These are phyloP conservation scores for Candida cerambycidarum DNA, from an alignment of 805 yeast species.

Conservation along the genomic window DNA sequence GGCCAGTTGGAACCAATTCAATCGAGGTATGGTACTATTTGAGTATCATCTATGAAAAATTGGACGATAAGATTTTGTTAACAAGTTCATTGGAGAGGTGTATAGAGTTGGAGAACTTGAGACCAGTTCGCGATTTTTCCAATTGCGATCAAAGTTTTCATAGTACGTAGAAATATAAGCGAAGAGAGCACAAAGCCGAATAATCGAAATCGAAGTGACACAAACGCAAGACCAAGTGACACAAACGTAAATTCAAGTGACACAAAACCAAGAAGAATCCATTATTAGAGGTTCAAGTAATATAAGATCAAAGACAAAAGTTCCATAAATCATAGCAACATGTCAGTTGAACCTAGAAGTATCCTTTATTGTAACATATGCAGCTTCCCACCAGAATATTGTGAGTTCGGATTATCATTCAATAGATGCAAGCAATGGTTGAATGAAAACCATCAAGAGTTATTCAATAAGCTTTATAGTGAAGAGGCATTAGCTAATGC, in stretches of 20 bases:
- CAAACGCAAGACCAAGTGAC: too few relatives aligned
- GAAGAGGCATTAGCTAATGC: conserved; percentile 57
- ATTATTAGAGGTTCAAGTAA: too few relatives aligned
- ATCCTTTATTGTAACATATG: conserved; percentile 77
- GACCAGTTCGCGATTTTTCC: conserved; percentile 51
- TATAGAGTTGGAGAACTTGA: conserved; percentile 59
- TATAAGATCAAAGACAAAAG: conserved; percentile 4
- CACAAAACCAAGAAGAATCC: neutral
- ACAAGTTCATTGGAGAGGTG: conserved; percentile 59
- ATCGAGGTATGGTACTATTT: conserved; percentile 71
- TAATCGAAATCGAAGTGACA: too few relatives aligned
- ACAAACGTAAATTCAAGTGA: neutral
- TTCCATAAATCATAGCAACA: too few relatives aligned
- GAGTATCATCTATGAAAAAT: conserved; percentile 58
- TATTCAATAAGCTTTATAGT: conserved; percentile 60
- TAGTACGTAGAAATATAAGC: neutral
- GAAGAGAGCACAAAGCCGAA: neutral
- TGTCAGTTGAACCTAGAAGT: conserved; percentile 23
- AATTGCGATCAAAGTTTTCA: conserved; percentile 25
- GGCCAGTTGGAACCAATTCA: conserved; percentile 41
- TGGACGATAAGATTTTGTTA: conserved; percentile 50
- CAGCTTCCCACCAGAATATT: conserved; percentile 83
- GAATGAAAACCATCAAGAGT: conserved; percentile 52
- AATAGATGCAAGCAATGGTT: conserved; percentile 87
- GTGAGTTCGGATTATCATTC: conserved; percentile 84